Base-by-base conservation (phyloP, 805 yeast species). In the Peterozyma xylosa region DNA sequence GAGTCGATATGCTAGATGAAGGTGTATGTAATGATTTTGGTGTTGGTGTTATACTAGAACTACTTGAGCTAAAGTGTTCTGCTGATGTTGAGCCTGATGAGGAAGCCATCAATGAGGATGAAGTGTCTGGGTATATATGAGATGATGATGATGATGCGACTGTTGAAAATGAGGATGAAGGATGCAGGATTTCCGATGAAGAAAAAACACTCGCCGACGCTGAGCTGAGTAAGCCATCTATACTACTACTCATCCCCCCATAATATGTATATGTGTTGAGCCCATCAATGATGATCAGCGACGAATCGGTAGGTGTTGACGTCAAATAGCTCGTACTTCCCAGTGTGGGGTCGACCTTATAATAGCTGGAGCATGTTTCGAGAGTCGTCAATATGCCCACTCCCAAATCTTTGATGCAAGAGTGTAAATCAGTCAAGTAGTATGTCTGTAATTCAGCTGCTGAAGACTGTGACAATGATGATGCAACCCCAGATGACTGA, bases 91-190 rank as follows among this genome's bases (percentile, higher is more conserved):
- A 32, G 9, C 2, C 9, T 37, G 32, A 13, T 27, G 39, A 3
- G 35, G 33, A 11, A 33, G 38, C 41, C 11, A 40, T 41, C 16
- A 45, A 30, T 38, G 35, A 41, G 15, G 38, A 33, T 29, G 48
- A 30, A 18, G 39, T 34, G 5, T 40, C 11, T 4, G 53, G 44
- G 30, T 37, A 42, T 29, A 45, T 48, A 15, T 49, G 51, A 35
- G 30, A 45, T 16, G 53, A 53, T 35, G 47, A 57, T 18, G 30
- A 33, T 35, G 33, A 30, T n/a, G 59, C 56, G 35, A 48, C 45
- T 21, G 45, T 50, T 21, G 50, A 53, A 17, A 53, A 52, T 42
- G 35, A 42, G 32, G 42, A 16, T 21, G 32, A 39, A 35, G 39
- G 14, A 21, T 21, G 7, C 27, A 21, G 27, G 27, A 21, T 21